phyloP scores from a whole-genome alignment of 179 eudicot species.

The Vitellaria paradoxa region DNA sequence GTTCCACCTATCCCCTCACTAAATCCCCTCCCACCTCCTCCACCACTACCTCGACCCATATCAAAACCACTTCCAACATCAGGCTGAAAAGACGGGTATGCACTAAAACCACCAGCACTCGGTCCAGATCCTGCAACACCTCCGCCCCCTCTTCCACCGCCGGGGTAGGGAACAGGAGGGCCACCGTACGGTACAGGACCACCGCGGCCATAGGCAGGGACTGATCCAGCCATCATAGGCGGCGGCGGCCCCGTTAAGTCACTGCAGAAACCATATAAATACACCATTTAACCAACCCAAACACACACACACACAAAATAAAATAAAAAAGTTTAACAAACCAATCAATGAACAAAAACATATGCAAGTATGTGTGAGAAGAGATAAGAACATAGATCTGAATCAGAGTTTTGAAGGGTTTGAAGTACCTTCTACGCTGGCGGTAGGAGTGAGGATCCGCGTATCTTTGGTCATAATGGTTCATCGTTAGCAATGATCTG shows the following conservation, averaged over 20 bases:
- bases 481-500: neutral
- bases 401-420: neutral
- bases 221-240: slow-evolving; percentile 14
- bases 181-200: slow-evolving; percentile 29
- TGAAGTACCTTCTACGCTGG: slow-evolving; percentile 20
- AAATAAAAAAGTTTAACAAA: neutral
- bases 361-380: neutral
- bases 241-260: slow-evolving; percentile 40
- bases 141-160: slow-evolving; percentile 24
- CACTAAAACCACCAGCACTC: slow-evolving; percentile 22
- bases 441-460: slow-evolving; percentile 23
- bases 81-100: slow-evolving; percentile 25
- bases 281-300: neutral
- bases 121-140: slow-evolving; percentile 19
- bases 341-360: neutral
- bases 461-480: slow-evolving; percentile 21
- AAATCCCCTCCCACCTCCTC: slow-evolving; percentile 20
- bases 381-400: slow-evolving; percentile 4
- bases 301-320: neutral
- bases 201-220: slow-evolving; percentile 33
- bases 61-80: slow-evolving; percentile 33
- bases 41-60: slow-evolving; percentile 23
- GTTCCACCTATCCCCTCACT: slow-evolving; percentile 13
- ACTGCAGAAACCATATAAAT: slow-evolving; percentile 21
- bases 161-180: slow-evolving; percentile 19